Evolutionary conservation across 169 alveolate genomes (phyloP), one percentile per base, ranked within the genome.

Genomic region (Eimeria sp.): DNA sequence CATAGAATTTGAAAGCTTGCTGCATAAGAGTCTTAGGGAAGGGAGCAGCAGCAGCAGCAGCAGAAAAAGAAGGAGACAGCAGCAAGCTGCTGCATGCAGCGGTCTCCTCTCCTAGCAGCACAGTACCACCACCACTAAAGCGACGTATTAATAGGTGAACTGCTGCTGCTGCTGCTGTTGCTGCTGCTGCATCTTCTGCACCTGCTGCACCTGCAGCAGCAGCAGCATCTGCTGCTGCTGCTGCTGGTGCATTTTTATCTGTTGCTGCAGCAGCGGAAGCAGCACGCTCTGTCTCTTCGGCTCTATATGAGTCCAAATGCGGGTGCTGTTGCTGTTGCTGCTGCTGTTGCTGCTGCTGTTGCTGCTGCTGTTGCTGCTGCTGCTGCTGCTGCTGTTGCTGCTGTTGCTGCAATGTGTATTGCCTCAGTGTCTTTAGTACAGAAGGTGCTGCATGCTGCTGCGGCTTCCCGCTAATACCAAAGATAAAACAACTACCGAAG

Each of bases 51-150:
- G 27, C 80, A 18, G 40, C 40, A 70, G 27, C 20, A 40, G 80
- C 27, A 70, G 80, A 3, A 70, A 25, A n/a, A 70, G 27, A 18
- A 40, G 45, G 27, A 40, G 13, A 34, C 40, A 34, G 40, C 40
- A 34, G 40, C 40, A 34, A 34, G 40, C 40, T 34, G 40, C 40
- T 34, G 27, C 80, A 70, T 70, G 80, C 80, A 16, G 80, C 80
- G 0, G 80, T 70, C 27, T 70, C 80, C 27, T 27, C 40, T 18
- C 80, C 40, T 16, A 70, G 27, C 80, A 70, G 40, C 80, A 70
- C 80, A 70, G 80, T 70, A 11, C 80, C 80, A 16, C 80, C 80
- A 11, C 80, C 80, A 40, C 80, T 70, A 25, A 70, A 70, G 80
- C 80, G 80, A 16, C 80, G 80, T n/a, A 70, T 27, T 25, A 70